These are phyloP conservation scores for Colletotrichum neosansevieriae DNA, from an alignment of 2,329 filamentous ascomycete genomes.

Conservation along the genomic window DNA sequence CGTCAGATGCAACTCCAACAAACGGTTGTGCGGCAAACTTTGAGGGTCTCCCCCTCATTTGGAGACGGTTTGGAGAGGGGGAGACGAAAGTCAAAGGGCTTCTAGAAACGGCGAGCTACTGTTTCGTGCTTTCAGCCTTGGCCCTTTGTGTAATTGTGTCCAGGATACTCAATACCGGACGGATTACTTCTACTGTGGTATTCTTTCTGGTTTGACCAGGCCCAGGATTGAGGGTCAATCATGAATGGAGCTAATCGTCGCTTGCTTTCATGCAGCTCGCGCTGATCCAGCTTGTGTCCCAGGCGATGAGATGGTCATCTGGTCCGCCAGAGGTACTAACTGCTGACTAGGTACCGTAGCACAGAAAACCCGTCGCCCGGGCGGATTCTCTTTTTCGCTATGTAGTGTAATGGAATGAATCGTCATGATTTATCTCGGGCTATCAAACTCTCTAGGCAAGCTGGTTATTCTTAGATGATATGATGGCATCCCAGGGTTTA, in stretches of 20 bases:
- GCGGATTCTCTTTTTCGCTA: neutral
- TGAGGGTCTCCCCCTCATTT: slow-evolving; percentile 8
- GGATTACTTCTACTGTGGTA: too few species aligned
- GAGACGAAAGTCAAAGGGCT: neutral
- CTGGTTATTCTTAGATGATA: neutral
- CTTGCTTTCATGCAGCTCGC: neutral
- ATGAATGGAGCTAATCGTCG: neutral
- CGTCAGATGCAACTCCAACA: slow-evolving; percentile 17
- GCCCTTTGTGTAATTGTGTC: neutral
- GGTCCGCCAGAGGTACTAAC: neutral
- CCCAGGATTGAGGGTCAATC: slow-evolving; percentile 1
- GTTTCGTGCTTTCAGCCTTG: slow-evolving; percentile 12
- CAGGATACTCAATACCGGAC: neutral
- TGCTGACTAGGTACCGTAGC: neutral
- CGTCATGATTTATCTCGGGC: neutral
- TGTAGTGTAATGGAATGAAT: neutral
- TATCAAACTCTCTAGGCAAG: neutral
- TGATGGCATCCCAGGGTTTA: neutral
- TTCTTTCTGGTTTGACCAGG: neutral
- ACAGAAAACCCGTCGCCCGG: neutral
- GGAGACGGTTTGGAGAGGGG: slow-evolving; percentile 10
- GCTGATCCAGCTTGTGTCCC: neutral
- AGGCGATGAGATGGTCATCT: slow-evolving; percentile 11
- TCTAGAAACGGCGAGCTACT: slow-evolving; percentile 18
- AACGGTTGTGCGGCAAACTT: slow-evolving; percentile 19